Conservation (phyloP, 2,329 filamentous ascomycete species). For the Torrubiella hemipterigena region DNA sequence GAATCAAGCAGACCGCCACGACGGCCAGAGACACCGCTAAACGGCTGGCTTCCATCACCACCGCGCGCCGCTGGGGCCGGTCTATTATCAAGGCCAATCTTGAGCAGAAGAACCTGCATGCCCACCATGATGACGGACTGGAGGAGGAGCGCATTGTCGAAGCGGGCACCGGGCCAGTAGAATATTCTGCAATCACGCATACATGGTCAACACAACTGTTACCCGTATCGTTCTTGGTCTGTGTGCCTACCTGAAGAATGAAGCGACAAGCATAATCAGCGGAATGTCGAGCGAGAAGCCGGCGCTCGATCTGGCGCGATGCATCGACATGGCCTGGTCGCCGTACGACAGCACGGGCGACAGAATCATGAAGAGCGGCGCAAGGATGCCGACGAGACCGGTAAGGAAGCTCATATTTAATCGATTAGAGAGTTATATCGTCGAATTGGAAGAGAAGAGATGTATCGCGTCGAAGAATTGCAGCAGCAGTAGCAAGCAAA, state of each 20-base stretch:
- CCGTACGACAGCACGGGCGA: slow-evolving; percentile 54
- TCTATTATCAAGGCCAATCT: slow-evolving; percentile 58
- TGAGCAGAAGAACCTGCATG: slow-evolving; percentile 51
- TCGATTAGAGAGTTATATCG: too few relatives aligned
- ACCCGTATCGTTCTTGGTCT: too few relatives aligned
- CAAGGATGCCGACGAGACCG: slow-evolving; percentile 40
- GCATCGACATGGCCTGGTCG: slow-evolving; percentile 55
- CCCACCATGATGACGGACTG: slow-evolving; percentile 55
- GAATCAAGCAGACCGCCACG: slow-evolving; percentile 6
- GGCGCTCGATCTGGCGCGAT: slow-evolving; percentile 49
- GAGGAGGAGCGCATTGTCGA: slow-evolving; percentile 49
- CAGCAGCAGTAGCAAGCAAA: too few relatives aligned
- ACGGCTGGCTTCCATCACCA: slow-evolving; percentile 49
- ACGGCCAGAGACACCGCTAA: slow-evolving; percentile 37
- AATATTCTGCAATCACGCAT: slow-evolving; percentile 39
- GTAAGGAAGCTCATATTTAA: slow-evolving; percentile 33
- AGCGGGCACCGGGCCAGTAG: slow-evolving; percentile 56
- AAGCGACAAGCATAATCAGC: slow-evolving; percentile 60
- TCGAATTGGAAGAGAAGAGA: too few relatives aligned
- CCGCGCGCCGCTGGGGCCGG: slow-evolving; percentile 46
- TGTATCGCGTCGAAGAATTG: too few relatives aligned
- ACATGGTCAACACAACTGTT: slow-evolving; percentile 10
- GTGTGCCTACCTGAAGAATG: slow-evolving; percentile 47
- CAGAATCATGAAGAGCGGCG: slow-evolving; percentile 50
- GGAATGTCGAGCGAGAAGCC: slow-evolving; percentile 62